Conservation (phyloP, 2,329 filamentous ascomycete genomes). For the Trichophaea hybrida region DNA sequence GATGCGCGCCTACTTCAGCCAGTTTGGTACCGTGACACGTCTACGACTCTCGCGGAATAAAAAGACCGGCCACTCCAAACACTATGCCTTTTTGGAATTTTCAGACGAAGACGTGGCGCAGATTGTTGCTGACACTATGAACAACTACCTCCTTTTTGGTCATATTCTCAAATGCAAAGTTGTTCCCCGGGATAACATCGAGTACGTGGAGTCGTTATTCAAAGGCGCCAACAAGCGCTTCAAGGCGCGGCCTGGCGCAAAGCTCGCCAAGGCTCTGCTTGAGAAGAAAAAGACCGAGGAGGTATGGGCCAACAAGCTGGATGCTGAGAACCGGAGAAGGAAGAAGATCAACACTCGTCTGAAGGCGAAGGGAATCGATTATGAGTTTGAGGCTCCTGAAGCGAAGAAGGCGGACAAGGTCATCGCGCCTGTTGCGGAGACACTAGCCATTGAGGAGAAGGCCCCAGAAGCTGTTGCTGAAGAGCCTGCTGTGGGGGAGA, state of each 20-base stretch:
- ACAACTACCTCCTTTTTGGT: constrained; percentile 90
- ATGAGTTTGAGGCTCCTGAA: constrained; percentile 60
- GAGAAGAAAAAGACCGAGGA: constrained; percentile 58
- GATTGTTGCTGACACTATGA: constrained; percentile 89
- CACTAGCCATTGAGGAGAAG: constrained; percentile 26
- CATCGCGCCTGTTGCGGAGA: constrained; percentile 27
- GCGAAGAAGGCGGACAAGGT: constrained; percentile 21
- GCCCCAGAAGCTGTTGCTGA: constrained; percentile 26
- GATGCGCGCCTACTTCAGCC: constrained; percentile 83
- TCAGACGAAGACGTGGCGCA: constrained; percentile 60
- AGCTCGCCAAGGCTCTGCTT: constrained; percentile 63
- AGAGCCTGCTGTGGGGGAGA: constrained; percentile 11
- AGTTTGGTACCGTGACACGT: constrained; percentile 70
- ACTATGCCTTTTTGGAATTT: constrained; percentile 93
- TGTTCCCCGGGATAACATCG: constrained; percentile 39
- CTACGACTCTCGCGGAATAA: constrained; percentile 82
- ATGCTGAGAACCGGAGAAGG: constrained; percentile 57
- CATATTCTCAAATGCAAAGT: constrained; percentile 82
- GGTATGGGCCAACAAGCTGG: constrained; percentile 63
- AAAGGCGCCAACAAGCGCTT: constrained; percentile 82
- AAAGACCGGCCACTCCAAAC: constrained; percentile 78
- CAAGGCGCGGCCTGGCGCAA: constrained; percentile 76
- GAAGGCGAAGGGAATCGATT: constrained; percentile 54
- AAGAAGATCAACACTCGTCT: constrained; percentile 56
- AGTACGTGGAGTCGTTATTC: constrained; percentile 51